These are phyloP conservation scores for Nemania sp. DNA, from an alignment of 2,329 filamentous ascomycete species.

Conservation along the genomic window DNA sequence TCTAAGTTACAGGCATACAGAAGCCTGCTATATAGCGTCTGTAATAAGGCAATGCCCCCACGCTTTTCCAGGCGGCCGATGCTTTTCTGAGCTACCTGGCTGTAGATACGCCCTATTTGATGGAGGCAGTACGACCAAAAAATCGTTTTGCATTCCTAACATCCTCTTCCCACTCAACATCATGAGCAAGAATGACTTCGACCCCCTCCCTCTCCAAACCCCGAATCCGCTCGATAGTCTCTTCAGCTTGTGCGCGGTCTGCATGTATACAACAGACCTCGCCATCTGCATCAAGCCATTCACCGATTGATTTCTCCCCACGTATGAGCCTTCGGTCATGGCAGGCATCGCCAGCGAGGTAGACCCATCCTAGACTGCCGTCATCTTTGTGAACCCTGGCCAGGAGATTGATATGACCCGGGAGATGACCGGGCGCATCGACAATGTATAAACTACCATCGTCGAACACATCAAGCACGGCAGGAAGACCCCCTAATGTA, in stretches of 20 bases:
- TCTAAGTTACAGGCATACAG: too few species aligned
- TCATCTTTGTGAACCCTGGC: slow-evolving; percentile 35
- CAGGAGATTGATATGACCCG: slow-evolving; percentile 54
- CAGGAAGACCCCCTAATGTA: slow-evolving; percentile 8
- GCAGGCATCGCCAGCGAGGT: slow-evolving; percentile 55
- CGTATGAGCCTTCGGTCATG: slow-evolving; percentile 54
- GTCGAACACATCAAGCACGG: slow-evolving; percentile 45
- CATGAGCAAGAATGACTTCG: slow-evolving; percentile 55
- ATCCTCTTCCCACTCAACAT: slow-evolving; percentile 46
- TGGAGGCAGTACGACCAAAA: too few species aligned
- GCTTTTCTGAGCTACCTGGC: too few species aligned
- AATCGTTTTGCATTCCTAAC: slow-evolving; percentile 26
- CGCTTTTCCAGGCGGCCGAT: too few species aligned
- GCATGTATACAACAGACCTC: slow-evolving; percentile 53
- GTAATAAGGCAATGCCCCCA: too few species aligned
- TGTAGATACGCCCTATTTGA: too few species aligned
- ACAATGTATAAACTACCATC: slow-evolving; percentile 52
- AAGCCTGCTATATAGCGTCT: too few species aligned
- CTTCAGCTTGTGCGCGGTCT: slow-evolving; percentile 48
- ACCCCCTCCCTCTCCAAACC: slow-evolving; percentile 39
- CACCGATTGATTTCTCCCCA: slow-evolving; percentile 53
- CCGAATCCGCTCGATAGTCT: slow-evolving; percentile 45
- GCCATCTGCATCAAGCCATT: slow-evolving; percentile 51
- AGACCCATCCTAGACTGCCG: slow-evolving; percentile 44
- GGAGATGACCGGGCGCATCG: slow-evolving; percentile 53